Evolutionary conservation across 352 stramenopile genomes (phyloP), one percentile per base, ranked within the genome.

Genomic region (Phytophthora capsici): DNA sequence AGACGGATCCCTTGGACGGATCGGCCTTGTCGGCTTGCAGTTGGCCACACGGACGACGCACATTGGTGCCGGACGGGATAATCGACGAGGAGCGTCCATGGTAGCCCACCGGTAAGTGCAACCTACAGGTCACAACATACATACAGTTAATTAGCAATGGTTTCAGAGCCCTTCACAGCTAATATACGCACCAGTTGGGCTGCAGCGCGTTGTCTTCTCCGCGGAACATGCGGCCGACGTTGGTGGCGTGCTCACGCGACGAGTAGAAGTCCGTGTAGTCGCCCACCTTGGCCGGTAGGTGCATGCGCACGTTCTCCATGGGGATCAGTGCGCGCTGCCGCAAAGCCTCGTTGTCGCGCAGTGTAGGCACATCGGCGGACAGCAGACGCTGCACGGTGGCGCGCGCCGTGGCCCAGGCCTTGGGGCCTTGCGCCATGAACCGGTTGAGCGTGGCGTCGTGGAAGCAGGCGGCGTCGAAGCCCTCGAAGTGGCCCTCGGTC

Each of bases 201-300:
- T 98, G 93, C n/a, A 99, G 82, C 12, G 96, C 96, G 69, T 99
- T 98, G 37, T 98, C 94, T 64, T 96, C 83, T 43, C 87, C 89
- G 19, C 93, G 86, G 73, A 98, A 97, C 88, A 98, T 98, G 71
- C 94, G 85, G 46, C 93, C 93, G 25, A 98, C 86, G 73, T 99
- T 99, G 43, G 95, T 98, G 13, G 97, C 96, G 78, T 99, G 97
- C 73, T 99, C 95, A 16, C 94, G 83, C 25, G 90, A 98, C 58
- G 90, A 96, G 81, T 99, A 99, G 63, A 99, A 99, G 71, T 99
- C 97, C 20, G 97, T 99, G 80, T 99, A 99, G 77, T 99, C 96
- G 23, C 95, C 95, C 57, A 99, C 97, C 30, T 82, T 86, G 51
- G 93, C 90, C 16, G 97, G 97, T 14, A 99, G 71, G 61, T 98